Percentiles rank a stretch among this genome's conserved stretches.
These are phyloP conservation scores for Phaeodactylum tricornutum DNA, from an alignment of 108 stramenopile species.

Conservation along the genomic window DNA sequence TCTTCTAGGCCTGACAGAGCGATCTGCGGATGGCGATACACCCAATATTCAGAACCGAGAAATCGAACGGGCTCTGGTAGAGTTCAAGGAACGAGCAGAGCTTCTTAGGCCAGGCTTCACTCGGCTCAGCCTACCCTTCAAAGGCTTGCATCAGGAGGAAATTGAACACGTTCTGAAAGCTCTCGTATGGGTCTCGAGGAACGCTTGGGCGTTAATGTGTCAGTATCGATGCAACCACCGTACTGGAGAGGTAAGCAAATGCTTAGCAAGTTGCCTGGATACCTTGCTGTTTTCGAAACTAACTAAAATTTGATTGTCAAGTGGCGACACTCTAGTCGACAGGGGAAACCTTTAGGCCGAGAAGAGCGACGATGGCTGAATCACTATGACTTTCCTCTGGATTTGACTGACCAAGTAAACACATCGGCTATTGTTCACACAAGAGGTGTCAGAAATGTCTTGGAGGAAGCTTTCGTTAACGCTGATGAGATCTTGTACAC, in stretches of 20 bases:
- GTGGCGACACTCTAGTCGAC: constrained; percentile 74
- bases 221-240: constrained; percentile 78
- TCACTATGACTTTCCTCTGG: constrained; percentile 66
- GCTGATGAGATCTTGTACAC: constrained; percentile 47
- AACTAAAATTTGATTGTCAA: neutral
- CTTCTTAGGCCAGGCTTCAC: constrained; percentile 88
- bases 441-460: neutral
- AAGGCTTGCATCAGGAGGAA: constrained; percentile 52
- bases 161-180: constrained; percentile 86
- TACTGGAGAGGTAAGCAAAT: constrained; percentile 10
- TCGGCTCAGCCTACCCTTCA: constrained; percentile 79
- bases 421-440: too few relatives aligned
- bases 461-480: constrained; percentile 39
- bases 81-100: constrained; percentile 69
- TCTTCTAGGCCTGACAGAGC: constrained; percentile 62
- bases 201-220: constrained; percentile 85
- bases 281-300: neutral
- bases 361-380: constrained; percentile 68
- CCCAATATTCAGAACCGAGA: constrained; percentile 41
- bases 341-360: constrained; percentile 67
- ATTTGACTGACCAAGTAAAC: too few relatives aligned
- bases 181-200: constrained; percentile 78
- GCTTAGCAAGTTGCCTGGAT: neutral
- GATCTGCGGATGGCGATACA: constrained; percentile 1
- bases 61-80: constrained; percentile 80